Evolutionary conservation across 2,329 filamentous ascomycete genomes (phyloP), one percentile per base, ranked within the genome.

Genomic region (Teratosphaeria pseudoeucalypti): DNA sequence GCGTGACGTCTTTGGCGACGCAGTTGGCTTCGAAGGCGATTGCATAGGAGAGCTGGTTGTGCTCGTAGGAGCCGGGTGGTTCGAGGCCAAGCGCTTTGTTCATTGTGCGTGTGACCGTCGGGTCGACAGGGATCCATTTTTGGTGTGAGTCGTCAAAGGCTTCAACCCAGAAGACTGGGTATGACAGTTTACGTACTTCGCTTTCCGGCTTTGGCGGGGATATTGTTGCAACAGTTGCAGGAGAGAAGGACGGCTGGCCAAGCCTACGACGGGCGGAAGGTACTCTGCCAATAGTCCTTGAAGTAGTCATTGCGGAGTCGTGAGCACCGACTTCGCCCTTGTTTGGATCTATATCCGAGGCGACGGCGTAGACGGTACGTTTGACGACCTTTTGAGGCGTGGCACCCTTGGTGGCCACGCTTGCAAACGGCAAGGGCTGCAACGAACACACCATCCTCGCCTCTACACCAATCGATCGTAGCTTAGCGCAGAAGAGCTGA

Each of bases 161-260:
- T 75, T 99, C 94, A 0, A 96, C 87, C 94, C 94, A 99, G 71
- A 91, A 97, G 2, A 97, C 81, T 0, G 94, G 94, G 67, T 87
- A 89, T 0, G 83, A 74, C 0, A 90, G 92, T 68, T 92, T 89
- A 27, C 80, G 81, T 11, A 87, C 81, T 14, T 70, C 75, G 23
- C 74, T 74, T 37, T 72, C 71, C 27, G 75, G 72, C 67, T 71
- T 60, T 54, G 57, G 62, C 4, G 64, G 59, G n/a, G 62, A 23
- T n/a, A 57, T 47, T 12, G 63, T 27, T 1, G 57, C 47, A 39
- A 54, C 54, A 23, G 58, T 27, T 29, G 56, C 34, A 52, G 62
- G 27, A 52, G 54, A 57, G 52, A 72, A 68, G 26, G 59, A 59
- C 2, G 71, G 68, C 54, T 72, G 69, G 5, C 72, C 71, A 11